Base-by-base conservation (phyloP, 2,329 filamentous ascomycete genomes). In the Helotiales sp. region DNA sequence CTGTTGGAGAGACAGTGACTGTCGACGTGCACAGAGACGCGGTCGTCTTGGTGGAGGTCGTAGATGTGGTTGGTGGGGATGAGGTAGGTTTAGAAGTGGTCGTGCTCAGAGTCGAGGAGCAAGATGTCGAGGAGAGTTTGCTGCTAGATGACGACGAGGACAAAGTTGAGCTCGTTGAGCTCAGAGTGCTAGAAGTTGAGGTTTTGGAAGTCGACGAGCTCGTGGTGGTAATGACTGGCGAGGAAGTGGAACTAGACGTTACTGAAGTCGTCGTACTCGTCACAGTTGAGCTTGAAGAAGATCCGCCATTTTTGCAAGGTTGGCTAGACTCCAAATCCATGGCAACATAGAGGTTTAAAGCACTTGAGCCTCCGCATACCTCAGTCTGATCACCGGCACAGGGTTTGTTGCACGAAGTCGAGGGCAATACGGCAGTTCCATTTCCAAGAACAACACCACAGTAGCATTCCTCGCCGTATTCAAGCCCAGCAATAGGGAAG, bases 1-100 rank as follows among this genome's bases (percentile, higher is more conserved):
- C 70, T 9, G 79, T 76, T 24, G 76, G 68, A 10, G 76, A 52
- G 24, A 57, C 56, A 2, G 55, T 64, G n/a, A 34, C 57, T 25
- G 78, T 81, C 48, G 75, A 71, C 9, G 77, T 80, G 70, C 81
- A 84, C 52, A 79, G 68, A n/a, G 75, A 66, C 36, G 71, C 69
- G 27, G 68, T 71, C 15, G 74, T 75, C 22, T 72, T 55, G 17
- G 40, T 57, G 3, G 56, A 46, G 3, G 52, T 49, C 25, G 48
- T 52, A 3, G 51, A 59, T 15, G 51, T 57, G 12, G 53, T 44
- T 4, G 55, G 53, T 17, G 57, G 31, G 17, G 48, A 48, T 19
- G 61, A 58, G 17, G 38, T 57, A 17, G n/a, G n/a, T n/a, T n/a
- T n/a, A n/a, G n/a, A n/a, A n/a, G 58, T 54, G 3, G 53, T 31